Base-by-base conservation (phyloP, 257 asterid genomes). In the Solanum pennellii region DNA sequence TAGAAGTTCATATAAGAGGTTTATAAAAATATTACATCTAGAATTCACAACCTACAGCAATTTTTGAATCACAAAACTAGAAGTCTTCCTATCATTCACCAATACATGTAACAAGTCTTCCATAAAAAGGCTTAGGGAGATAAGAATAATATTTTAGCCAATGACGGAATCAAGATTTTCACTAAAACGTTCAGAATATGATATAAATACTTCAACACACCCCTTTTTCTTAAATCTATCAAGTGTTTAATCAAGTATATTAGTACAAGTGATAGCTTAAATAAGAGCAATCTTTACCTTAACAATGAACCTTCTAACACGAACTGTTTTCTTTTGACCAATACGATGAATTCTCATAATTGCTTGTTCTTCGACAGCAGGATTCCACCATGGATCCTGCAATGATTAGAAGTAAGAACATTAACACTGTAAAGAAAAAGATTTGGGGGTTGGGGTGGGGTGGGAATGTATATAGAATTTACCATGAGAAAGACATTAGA, bases 311-410 rank as follows among this genome's bases (percentile, higher is more conserved):
- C 98, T 94, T 90, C 98, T 84, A 68, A 96, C 98, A 82, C 91
- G 93, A 82, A 94, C 98, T 16, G 94, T 94, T 56, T 93, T 92
- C 85, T 94, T 94, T 83, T 94, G 98, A 71, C 98, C 98, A 65
- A 94, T 94, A 60, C 98, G 93, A 89, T 96, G 98, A 83, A 96
- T 93, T 88, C 98, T 90, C 98, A 94, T 96, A 86, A 94, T 94
- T 75, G 98, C 98, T 89, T 96, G 98, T 90, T 94, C 98, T 87
- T 96, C 98, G 16, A 96, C 98, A 33, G 98, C 98, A 84, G 98
- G 98, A 91, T 96, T 96, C 98, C 98, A 96, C 98, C 98, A 96
- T 83, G 98, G 98, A 93, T 96, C 98, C 98, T 95, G 82, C 71
- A 86, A 47, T 9, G 11, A 82, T 49, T 49, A 16, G 3, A 29